Base-by-base conservation (phyloP, 495 filamentous ascomycete genomes). In the Penicilliopsis zonata region DNA sequence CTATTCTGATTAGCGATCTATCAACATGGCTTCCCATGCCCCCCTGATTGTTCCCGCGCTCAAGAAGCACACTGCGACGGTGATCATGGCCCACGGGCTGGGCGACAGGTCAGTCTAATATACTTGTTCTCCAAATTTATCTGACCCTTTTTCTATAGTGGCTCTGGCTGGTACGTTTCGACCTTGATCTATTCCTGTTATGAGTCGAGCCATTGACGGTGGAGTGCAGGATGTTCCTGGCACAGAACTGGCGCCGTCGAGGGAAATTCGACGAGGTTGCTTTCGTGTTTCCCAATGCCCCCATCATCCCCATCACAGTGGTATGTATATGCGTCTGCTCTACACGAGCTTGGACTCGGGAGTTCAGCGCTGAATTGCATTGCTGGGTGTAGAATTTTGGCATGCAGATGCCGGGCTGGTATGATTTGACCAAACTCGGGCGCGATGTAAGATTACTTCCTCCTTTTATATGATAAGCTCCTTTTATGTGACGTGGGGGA, bases 251-350 rank as follows among this genome's bases (percentile, higher is more conserved):
- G 75, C 80, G 88, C 32, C 71, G 79, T 6, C 72, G 83, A 13
- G 69, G 74, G 44, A 82, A 80, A 42, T 90, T 95, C 49, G 74
- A 86, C 29, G 82, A 95, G 59, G 82, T 90, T 45, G 69, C 81
- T 38, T 98, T 95, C 58, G 72, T 98, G 42, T 80, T 98, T 54
- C 90, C 90, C 5, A 85, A 92, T 61, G 90, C 90, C n/a, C 86
- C 88, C 4, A 55, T 45, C 12, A 93, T 95, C 31, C 85, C 88
- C 16, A 84, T 98, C 49, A 87, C 86, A 22, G 62, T 80, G 42
- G 84, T 86, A 79, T 45, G 73, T 61, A n/a, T n/a, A n/a, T n/a
- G n/a, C n/a, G n/a, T n/a, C n/a, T n/a, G n/a, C n/a, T n/a, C n/a
- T n/a, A n/a, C n/a, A n/a, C n/a, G n/a, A n/a, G n/a, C n/a, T n/a